These are phyloP conservation scores for Alternaria hordeiaustralica DNA, from an alignment of 2,329 filamentous ascomycete genomes.

Conservation along the genomic window DNA sequence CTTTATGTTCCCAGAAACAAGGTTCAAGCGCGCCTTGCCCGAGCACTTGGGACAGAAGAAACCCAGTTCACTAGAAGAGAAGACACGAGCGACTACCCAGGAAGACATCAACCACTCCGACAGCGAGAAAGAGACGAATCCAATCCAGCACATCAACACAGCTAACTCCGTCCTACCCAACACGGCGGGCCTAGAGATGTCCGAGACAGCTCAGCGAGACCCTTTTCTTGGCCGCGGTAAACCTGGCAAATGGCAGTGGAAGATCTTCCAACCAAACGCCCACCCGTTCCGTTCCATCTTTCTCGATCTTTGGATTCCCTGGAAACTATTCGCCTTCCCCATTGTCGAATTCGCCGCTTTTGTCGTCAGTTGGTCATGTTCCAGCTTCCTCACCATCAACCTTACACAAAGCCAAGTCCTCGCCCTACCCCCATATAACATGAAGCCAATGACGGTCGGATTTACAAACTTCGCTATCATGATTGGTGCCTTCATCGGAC, in stretches of 20 bases:
- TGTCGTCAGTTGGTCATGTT: slow-evolving; percentile 66
- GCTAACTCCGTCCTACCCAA: slow-evolving; percentile 23
- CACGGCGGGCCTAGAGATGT: slow-evolving; percentile 30
- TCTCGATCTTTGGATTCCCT: slow-evolving; percentile 65
- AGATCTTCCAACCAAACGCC: slow-evolving; percentile 57
- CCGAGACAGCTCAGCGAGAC: slow-evolving; percentile 55
- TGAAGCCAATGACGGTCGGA: slow-evolving; percentile 57
- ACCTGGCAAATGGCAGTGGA: slow-evolving; percentile 64
- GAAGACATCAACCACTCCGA: slow-evolving; percentile 19
- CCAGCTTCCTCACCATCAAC: slow-evolving; percentile 65
- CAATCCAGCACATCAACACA: slow-evolving; percentile 35
- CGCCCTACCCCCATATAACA: slow-evolving; percentile 62
- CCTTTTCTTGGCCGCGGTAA: slow-evolving; percentile 63
- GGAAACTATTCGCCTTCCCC: slow-evolving; percentile 67
- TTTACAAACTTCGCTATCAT: slow-evolving; percentile 66
- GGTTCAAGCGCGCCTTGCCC: slow-evolving; percentile 59
- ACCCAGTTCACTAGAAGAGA: slow-evolving; percentile 22
- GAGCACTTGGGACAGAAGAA: slow-evolving; percentile 24
- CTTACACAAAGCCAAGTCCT: slow-evolving; percentile 64
- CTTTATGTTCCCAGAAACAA: slow-evolving; percentile 69
- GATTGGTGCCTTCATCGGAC: slow-evolving; percentile 61
- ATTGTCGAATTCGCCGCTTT: slow-evolving; percentile 69
- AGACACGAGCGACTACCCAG: slow-evolving; percentile 15
- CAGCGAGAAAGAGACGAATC: slow-evolving; percentile 29
- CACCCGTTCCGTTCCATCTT: slow-evolving; percentile 56